Conservation (phyloP, 2,329 filamentous ascomycete species). For the Cercospora zeae-maydis region DNA sequence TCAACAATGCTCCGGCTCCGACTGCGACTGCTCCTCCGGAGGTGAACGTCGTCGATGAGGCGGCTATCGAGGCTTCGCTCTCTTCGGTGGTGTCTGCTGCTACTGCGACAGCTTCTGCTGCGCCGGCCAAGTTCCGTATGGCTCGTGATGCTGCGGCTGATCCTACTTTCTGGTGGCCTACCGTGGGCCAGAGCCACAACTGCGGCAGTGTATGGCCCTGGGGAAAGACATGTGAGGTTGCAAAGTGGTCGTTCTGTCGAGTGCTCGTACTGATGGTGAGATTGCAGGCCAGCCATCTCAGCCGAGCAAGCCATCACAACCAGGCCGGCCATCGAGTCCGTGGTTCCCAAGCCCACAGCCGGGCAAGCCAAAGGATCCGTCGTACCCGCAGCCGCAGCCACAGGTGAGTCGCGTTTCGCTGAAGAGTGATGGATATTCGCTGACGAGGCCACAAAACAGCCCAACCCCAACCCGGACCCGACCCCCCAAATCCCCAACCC, state of each 20-base stretch:
- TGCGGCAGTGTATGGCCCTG: not conserved
- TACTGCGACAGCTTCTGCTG: conserved; percentile 1
- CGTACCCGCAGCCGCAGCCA: not conserved
- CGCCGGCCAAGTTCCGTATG: conserved; percentile 13
- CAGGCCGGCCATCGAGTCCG: not conserved
- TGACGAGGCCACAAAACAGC: not conserved
- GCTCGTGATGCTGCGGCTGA: conserved; percentile 3
- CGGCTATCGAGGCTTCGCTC: conserved; percentile 10
- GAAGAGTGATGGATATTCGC: not conserved
- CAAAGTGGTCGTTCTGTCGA: not conserved
- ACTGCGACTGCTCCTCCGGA: conserved; percentile 13
- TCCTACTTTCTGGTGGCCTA: conserved; percentile 8
- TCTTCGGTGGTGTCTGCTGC: conserved; percentile 3
- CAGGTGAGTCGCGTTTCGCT: not conserved
- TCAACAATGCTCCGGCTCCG: conserved; percentile 9
- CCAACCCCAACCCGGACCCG: not conserved
- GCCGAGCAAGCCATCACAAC: not conserved
- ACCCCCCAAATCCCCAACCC: too few species aligned
- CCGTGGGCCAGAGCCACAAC: not conserved
- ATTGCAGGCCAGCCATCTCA: not conserved
- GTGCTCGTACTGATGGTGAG: not conserved
- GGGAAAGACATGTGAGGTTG: not conserved
- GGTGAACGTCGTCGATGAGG: conserved; percentile 6
- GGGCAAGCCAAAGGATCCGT: not conserved
- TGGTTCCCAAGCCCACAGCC: not conserved